Evolutionary conservation across 495 filamentous ascomycete genomes (phyloP).

Genomic region (Parmelia sp.): DNA sequence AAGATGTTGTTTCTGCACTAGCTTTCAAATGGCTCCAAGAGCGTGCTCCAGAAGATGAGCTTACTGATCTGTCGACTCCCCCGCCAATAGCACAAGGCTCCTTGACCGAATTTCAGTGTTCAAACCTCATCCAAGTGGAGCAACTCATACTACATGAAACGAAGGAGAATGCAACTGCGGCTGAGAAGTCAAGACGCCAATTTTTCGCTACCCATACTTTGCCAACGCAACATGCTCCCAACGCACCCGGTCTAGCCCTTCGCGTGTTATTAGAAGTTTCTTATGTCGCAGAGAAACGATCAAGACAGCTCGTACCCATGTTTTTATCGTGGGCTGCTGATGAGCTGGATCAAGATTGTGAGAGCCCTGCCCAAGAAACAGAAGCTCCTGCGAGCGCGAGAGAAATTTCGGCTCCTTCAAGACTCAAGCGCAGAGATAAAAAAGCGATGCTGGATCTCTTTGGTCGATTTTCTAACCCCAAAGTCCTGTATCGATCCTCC

Average conservation of each 20-base stretch:
- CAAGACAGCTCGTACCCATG: slow-evolving; percentile 74
- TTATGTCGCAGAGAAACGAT: slow-evolving; percentile 73
- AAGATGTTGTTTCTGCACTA: slow-evolving; percentile 64
- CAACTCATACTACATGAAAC: slow-evolving; percentile 37
- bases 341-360: slow-evolving; percentile 42
- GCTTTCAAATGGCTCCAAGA: slow-evolving; percentile 75
- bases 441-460: slow-evolving; percentile 78
- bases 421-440: slow-evolving; percentile 64
- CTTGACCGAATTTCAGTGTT: slow-evolving; percentile 71
- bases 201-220: slow-evolving; percentile 47
- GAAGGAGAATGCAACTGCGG: slow-evolving; percentile 35
- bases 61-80: not conserved
- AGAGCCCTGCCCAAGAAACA: slow-evolving; percentile 32
- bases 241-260: slow-evolving; percentile 60
- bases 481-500: slow-evolving; percentile 66
- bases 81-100: slow-evolving; percentile 15
- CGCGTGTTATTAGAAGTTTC: slow-evolving; percentile 70
- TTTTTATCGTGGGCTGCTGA: slow-evolving; percentile 68
- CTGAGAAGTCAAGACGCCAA: slow-evolving; percentile 41
- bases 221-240: slow-evolving; percentile 32
- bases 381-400: slow-evolving; percentile 20
- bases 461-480: slow-evolving; percentile 76
- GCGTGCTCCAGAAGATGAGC: slow-evolving; percentile 42
- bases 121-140: slow-evolving; percentile 58
- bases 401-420: slow-evolving; percentile 26